phyloP scores from a whole-genome alignment of 2,329 filamentous ascomycete genomes.

The Aureobasidium sp. region DNA sequence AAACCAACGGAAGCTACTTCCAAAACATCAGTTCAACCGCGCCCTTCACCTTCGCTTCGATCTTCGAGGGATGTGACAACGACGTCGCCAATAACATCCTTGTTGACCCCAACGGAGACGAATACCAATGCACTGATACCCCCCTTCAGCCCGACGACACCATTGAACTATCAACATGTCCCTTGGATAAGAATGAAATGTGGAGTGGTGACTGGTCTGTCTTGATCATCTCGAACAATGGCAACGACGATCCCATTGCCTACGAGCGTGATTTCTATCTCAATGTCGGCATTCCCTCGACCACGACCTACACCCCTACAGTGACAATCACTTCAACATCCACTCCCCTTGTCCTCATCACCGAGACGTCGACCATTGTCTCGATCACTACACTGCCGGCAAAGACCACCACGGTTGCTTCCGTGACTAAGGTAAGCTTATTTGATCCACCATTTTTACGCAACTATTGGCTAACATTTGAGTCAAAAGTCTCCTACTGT shows the following conservation, averaged over 20 bases:
- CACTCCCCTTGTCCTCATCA: slow-evolving; percentile 17
- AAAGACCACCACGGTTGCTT: slow-evolving; percentile 11
- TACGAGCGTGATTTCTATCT: slow-evolving; percentile 37
- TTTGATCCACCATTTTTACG: background rate
- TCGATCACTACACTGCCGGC: background rate
- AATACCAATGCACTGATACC: slow-evolving; percentile 35
- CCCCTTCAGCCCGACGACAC: slow-evolving; percentile 32
- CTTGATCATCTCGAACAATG: slow-evolving; percentile 37
- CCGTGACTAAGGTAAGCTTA: slow-evolving; percentile 8
- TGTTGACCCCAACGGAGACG: slow-evolving; percentile 33
- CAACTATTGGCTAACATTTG: background rate
- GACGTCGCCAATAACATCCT: slow-evolving; percentile 36
- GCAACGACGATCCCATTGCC: slow-evolving; percentile 35
- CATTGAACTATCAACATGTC: slow-evolving; percentile 35
- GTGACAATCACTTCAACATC: slow-evolving; percentile 20
- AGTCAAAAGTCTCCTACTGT: slow-evolving; percentile 11
- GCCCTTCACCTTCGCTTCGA: slow-evolving; percentile 36
- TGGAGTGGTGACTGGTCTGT: slow-evolving; percentile 38
- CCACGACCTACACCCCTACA: slow-evolving; percentile 23
- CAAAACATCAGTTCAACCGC: slow-evolving; percentile 36
- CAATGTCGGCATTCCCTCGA: slow-evolving; percentile 28
- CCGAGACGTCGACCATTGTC: background rate
- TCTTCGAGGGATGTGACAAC: slow-evolving; percentile 33
- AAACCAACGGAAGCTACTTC: slow-evolving; percentile 37
- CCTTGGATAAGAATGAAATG: slow-evolving; percentile 36